phyloP scores from a whole-genome alignment of 2,329 filamentous ascomycete genomes.

The Pezicula radicicola region DNA sequence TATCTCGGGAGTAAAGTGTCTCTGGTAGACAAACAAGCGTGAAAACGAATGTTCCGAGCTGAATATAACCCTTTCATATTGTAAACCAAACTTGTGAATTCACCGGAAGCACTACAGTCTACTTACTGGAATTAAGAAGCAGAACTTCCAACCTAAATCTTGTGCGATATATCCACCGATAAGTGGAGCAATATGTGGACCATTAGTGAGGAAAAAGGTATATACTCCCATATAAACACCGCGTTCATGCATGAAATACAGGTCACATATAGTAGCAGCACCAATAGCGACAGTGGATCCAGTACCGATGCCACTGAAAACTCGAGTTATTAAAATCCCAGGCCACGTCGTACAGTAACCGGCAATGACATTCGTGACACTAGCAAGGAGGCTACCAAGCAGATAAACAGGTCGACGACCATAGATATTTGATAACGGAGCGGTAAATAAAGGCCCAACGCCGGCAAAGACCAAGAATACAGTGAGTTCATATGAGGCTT shows the following conservation, averaged over 20 bases:
- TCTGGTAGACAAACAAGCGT: constrained; percentile 6
- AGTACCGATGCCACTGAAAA: constrained; percentile 3
- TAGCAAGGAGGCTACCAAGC: constrained; percentile 2
- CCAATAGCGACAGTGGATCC: constrained; percentile 5
- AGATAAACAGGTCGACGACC: constrained; percentile 6
- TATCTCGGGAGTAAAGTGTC: constrained; percentile 5
- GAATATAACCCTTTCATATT: constrained; percentile 3
- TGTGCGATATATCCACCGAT: constrained; percentile 27
- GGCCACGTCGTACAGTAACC: constrained; percentile 5
- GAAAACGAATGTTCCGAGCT: constrained; percentile 5
- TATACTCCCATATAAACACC: constrained; percentile 21
- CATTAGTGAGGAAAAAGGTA: constrained; percentile 8
- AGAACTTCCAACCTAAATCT: constrained; percentile 17
- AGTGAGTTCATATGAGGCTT: constrained; percentile 31
- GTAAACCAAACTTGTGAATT: not conserved
- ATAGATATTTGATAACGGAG: constrained; percentile 6
- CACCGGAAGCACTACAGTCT: too few relatives aligned
- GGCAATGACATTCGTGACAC: constrained; percentile 5
- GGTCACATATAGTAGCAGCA: constrained; percentile 6
- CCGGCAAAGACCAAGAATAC: constrained; percentile 32
- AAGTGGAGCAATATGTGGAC: constrained; percentile 6
- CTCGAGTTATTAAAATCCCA: constrained; percentile 4
- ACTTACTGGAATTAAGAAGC: constrained; percentile 6
- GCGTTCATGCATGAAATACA: constrained; percentile 7
- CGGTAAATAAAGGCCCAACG: constrained; percentile 21